phyloP scores from a whole-genome alignment of 1,284 basidiomycete genomes.

The Phellinidium pouzarii region DNA sequence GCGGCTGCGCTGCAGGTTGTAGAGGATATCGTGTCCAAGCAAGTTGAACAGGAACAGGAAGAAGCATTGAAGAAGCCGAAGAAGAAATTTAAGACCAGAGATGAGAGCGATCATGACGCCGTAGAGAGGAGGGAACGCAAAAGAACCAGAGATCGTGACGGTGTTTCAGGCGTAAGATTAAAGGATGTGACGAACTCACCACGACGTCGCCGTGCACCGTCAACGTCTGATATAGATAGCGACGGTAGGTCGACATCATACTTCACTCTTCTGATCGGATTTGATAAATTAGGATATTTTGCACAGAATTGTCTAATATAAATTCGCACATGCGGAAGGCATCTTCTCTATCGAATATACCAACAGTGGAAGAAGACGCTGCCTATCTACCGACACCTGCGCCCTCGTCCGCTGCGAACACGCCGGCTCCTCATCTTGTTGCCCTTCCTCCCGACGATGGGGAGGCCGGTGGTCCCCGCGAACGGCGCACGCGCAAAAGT shows the following conservation, averaged over 20 bases:
- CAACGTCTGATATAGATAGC: constrained; percentile 33
- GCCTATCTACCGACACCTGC: constrained; percentile 38
- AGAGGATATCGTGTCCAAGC: constrained; percentile 27
- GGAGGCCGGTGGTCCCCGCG: constrained; percentile 42
- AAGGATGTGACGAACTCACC: constrained; percentile 63
- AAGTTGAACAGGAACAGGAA: constrained; percentile 33
- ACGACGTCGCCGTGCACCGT: constrained; percentile 30
- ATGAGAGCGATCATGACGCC: constrained; percentile 29
- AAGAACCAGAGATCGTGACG: constrained; percentile 27
- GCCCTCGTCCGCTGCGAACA: constrained; percentile 33
- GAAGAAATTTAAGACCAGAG: constrained; percentile 31
- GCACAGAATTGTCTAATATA: background rate
- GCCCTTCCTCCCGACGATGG: constrained; percentile 32
- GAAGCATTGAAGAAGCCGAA: constrained; percentile 25
- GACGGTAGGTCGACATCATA: constrained; percentile 24
- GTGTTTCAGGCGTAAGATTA: constrained; percentile 34
- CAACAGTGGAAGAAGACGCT: constrained; percentile 19
- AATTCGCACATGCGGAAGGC: constrained; percentile 1
- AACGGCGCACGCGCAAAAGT: constrained; percentile 69
- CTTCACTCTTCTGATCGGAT: background rate
- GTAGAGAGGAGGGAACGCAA: constrained; percentile 26
- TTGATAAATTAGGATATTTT: too few relatives aligned
- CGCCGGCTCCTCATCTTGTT: constrained; percentile 36
- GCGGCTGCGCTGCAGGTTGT: constrained; percentile 26
- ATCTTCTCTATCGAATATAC: constrained; percentile 3